Percentiles rank a stretch among this genome's conserved stretches.
Conservation (phyloP, 2,329 filamentous ascomycete species). For the Colletotrichum eremochloae region DNA sequence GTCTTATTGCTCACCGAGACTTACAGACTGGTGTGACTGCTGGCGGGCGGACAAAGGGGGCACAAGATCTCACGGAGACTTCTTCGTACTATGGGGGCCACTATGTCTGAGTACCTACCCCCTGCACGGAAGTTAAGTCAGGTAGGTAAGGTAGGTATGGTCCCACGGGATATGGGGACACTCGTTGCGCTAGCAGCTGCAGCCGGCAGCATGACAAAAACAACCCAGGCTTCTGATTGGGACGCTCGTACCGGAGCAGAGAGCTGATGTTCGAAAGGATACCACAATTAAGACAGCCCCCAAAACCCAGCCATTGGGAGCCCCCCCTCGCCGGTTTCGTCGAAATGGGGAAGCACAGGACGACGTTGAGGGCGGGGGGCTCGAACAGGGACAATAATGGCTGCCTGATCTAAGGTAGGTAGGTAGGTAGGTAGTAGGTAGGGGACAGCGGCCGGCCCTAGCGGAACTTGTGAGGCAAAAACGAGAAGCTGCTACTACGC, state of each 20-base stretch:
- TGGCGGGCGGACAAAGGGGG: neutral
- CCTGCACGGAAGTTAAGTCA: neutral
- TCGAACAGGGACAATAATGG: conserved; percentile 23
- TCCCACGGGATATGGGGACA: conserved; percentile 23
- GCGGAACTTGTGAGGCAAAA: neutral
- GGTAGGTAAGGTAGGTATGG: neutral
- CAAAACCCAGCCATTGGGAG: neutral
- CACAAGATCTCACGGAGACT: conserved; percentile 10
- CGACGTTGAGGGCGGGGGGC: neutral
- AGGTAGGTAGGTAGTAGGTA: neutral
- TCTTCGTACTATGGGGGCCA: conserved; percentile 27
- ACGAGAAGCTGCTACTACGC: neutral
- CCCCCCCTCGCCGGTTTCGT: neutral
- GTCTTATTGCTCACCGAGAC: conserved; percentile 5
- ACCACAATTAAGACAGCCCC: conserved; percentile 2
- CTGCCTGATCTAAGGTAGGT: conserved; percentile 9
- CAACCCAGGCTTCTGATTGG: conserved; percentile 15
- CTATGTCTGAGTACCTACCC: neutral
- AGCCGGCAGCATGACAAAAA: conserved; percentile 35
- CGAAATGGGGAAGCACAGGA: conserved; percentile 5
- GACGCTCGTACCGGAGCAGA: conserved; percentile 9
- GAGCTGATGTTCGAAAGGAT: neutral
- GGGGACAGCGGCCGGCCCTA: neutral
- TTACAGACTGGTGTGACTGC: neutral
- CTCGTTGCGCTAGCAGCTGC: conserved; percentile 25